A percentile compares a stretch with the other conserved stretches of the same genome.
Conservation (phyloP, 352 stramenopile genomes). For the Phytopythium sindhum region DNA sequence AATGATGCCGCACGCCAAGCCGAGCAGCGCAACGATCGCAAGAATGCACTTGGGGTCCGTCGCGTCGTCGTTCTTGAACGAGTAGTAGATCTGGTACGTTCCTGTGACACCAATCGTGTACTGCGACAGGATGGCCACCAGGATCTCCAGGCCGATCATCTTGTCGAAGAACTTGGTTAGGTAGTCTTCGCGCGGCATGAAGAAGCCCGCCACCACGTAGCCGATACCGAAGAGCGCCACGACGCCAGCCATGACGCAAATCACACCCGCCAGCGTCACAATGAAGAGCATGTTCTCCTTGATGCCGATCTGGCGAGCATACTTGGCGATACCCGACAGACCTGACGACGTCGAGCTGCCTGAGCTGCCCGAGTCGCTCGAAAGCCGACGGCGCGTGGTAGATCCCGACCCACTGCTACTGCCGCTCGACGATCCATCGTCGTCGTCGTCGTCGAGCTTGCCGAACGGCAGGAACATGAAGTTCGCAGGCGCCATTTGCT, state of each 20-base stretch:
- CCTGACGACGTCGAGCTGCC: slow-evolving; percentile 12
- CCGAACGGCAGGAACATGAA: slow-evolving; percentile 81
- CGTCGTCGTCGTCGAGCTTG: slow-evolving; percentile 32
- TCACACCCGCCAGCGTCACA: slow-evolving; percentile 70
- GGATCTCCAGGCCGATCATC: slow-evolving; percentile 73
- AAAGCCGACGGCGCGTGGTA: slow-evolving; percentile 29
- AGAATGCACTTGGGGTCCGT: slow-evolving; percentile 66
- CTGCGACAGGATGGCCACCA: slow-evolving; percentile 77
- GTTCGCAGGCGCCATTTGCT: slow-evolving; percentile 65
- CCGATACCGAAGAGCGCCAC: slow-evolving; percentile 57
- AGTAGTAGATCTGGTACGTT: slow-evolving; percentile 86
- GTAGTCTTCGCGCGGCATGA: slow-evolving; percentile 72
- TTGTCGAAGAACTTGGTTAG: slow-evolving; percentile 82
- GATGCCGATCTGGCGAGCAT: slow-evolving; percentile 67
- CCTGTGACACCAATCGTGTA: slow-evolving; percentile 83
- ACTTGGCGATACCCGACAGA: slow-evolving; percentile 62
- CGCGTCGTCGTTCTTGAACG: slow-evolving; percentile 43
- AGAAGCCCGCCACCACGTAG: slow-evolving; percentile 48
- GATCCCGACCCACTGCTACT: slow-evolving; percentile 13
- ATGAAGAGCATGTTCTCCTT: slow-evolving; percentile 81
- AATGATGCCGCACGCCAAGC: slow-evolving; percentile 71
- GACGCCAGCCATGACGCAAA: slow-evolving; percentile 67
- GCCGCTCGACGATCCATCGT: slow-evolving; percentile 20
- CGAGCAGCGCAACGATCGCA: slow-evolving; percentile 52
- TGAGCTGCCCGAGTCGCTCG: slow-evolving; percentile 17